Percentiles rank a stretch among this genome's conserved stretches.
Evolutionary conservation across 2,329 filamentous ascomycete genomes (phyloP).

Genomic region (Monosporascus sp.): DNA sequence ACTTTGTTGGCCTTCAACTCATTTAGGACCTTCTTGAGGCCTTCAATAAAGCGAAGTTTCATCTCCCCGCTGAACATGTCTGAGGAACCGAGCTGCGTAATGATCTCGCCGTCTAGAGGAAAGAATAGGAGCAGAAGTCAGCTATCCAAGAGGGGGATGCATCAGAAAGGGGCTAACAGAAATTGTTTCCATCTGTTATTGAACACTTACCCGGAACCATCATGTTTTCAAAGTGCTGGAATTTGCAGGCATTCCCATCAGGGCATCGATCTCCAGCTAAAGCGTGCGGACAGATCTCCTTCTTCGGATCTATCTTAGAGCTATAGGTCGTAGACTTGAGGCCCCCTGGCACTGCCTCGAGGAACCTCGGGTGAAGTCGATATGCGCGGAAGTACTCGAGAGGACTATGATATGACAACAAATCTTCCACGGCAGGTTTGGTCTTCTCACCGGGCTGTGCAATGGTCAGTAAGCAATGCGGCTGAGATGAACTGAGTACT

Average conservation of each 20-base stretch:
- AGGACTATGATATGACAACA: conserved; percentile 73
- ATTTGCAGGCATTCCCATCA: conserved; percentile 65
- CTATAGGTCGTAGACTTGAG: conserved; percentile 90
- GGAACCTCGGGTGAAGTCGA: conserved; percentile 79
- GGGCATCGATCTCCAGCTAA: conserved; percentile 62
- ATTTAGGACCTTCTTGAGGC: conserved; percentile 56
- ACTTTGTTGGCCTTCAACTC: conserved; percentile 54
- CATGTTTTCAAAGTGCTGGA: conserved; percentile 75
- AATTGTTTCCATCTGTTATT: conserved; percentile 13
- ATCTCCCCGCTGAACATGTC: conserved; percentile 59
- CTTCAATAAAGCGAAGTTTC: conserved; percentile 55
- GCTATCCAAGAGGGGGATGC: conserved; percentile 36
- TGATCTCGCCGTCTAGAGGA: conserved; percentile 63
- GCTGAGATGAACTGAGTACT: conserved; percentile 22
- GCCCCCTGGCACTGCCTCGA: conserved; percentile 63
- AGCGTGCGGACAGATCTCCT: conserved; percentile 72
- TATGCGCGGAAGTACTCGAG: conserved; percentile 79
- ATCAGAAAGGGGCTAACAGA: conserved; percentile 23
- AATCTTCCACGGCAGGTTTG: conserved; percentile 21
- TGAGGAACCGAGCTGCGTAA: conserved; percentile 64
- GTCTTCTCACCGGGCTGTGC: conserved; percentile 18
- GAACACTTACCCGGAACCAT: conserved; percentile 65
- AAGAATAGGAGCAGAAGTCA: conserved; percentile 35
- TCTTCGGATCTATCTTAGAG: conserved; percentile 75
- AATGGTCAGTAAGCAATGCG: conserved; percentile 24